Evolutionary conservation across 2,329 filamentous ascomycete species (phyloP).

Genomic region (Aspergillus neoniger): DNA sequence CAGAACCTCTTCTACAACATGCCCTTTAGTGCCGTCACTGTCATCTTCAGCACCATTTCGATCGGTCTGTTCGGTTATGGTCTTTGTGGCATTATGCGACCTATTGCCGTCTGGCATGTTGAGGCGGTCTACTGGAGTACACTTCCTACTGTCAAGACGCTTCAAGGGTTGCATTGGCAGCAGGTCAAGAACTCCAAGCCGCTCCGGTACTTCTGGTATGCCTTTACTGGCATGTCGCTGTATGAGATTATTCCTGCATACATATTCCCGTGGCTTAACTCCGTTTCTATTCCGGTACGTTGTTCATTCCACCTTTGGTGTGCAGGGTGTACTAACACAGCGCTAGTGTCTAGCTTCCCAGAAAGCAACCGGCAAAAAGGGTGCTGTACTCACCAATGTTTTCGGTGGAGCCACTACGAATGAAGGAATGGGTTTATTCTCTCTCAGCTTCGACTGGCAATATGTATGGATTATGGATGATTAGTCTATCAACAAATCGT

Average conservation of each 20-base stretch:
- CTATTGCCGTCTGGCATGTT: constrained; percentile 58
- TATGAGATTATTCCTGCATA: constrained; percentile 31
- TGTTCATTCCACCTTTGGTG: too few species aligned
- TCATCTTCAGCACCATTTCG: constrained; percentile 54
- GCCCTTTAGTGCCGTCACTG: constrained; percentile 43
- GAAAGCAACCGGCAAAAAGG: constrained; percentile 10
- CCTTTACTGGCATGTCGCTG: constrained; percentile 24
- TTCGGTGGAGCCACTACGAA: constrained; percentile 30
- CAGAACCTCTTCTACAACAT: constrained; percentile 45
- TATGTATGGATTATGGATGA: constrained; percentile 21
- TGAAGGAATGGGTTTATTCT: constrained; percentile 28
- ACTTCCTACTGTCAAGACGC: constrained; percentile 36
- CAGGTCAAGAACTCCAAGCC: constrained; percentile 27
- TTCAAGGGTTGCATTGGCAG: constrained; percentile 39
- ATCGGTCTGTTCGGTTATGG: constrained; percentile 60
- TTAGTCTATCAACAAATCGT: constrained; percentile 14
- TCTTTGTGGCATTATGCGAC: constrained; percentile 55
- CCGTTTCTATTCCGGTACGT: constrained; percentile 22
- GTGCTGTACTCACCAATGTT: constrained; percentile 18
- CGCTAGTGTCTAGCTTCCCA: constrained; percentile 17
- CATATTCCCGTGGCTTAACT: constrained; percentile 28
- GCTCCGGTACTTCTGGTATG: constrained; percentile 35
- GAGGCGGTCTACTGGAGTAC: constrained; percentile 60
- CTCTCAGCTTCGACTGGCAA: constrained; percentile 30
- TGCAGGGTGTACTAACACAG: too few species aligned